A percentile compares a stretch with the other conserved stretches of the same genome.
Evolutionary conservation across 495 filamentous ascomycete genomes (phyloP).

Genomic region (Apodospora peruviana): DNA sequence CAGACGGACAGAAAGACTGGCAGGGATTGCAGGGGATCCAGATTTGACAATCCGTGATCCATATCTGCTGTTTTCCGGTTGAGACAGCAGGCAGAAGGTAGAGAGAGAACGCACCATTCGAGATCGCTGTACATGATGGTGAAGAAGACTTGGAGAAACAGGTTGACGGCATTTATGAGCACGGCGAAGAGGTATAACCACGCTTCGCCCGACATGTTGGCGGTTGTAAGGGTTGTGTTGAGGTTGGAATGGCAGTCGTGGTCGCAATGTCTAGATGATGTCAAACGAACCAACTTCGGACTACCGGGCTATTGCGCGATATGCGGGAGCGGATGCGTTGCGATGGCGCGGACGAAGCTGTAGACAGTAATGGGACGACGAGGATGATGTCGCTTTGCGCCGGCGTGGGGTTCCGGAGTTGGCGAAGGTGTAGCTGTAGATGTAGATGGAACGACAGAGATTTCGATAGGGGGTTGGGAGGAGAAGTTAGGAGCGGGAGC

Average conservation of each 20-base stretch:
- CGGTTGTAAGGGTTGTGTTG: constrained; percentile 7
- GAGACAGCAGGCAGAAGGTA: neutral
- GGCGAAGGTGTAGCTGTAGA: neutral
- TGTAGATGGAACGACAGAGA: constrained; percentile 6
- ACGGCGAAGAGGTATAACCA: constrained; percentile 99
- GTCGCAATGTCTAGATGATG: neutral
- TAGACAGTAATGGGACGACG: neutral
- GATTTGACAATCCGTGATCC: neutral
- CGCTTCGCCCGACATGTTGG: constrained; percentile 96
- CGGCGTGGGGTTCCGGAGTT: constrained; percentile 2
- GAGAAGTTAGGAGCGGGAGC: neutral
- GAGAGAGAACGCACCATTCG: constrained; percentile 72
- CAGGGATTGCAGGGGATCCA: neutral
- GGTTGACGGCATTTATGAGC: constrained; percentile 99
- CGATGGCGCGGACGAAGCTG: neutral
- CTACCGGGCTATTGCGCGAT: neutral
- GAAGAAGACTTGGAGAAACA: constrained; percentile 99
- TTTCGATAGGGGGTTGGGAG: neutral
- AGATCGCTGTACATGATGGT: constrained; percentile 99
- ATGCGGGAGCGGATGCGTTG: no score
- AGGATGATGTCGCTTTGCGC: constrained; percentile 1
- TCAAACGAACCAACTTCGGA: neutral
- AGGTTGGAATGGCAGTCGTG: neutral
- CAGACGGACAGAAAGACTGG: constrained; percentile 1
- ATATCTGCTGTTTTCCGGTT: no score